Conservation (phyloP, 2,329 filamentous ascomycete species). For the Diaporthe citrichinensis region DNA sequence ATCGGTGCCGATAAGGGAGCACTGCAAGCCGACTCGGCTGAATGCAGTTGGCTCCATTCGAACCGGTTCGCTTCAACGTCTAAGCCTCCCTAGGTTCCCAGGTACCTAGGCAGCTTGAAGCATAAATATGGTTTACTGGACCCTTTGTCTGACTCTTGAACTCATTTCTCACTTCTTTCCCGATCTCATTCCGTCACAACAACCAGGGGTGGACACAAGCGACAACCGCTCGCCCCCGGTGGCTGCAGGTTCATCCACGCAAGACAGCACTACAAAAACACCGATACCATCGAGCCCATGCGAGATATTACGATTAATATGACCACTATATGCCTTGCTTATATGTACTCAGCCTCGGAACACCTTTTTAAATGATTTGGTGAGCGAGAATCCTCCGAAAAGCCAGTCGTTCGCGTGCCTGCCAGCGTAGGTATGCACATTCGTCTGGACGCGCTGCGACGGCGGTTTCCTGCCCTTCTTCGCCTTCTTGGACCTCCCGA, state of each 20-base stretch:
- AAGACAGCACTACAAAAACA: not conserved
- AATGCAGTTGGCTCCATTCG: not conserved
- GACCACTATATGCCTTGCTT: not conserved
- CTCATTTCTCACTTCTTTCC: slow-evolving; percentile 9
- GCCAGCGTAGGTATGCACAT: slow-evolving; percentile 39
- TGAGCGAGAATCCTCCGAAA: slow-evolving; percentile 39
- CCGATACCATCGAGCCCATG: not conserved
- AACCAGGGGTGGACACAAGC: not conserved
- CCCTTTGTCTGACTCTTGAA: slow-evolving; percentile 1
- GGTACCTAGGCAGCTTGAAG: not conserved
- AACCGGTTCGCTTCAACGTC: not conserved
- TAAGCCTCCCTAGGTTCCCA: not conserved
- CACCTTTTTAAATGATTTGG: slow-evolving; percentile 27
- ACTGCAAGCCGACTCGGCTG: not conserved
- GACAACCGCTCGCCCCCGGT: not conserved
- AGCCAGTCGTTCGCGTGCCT: slow-evolving; percentile 40
- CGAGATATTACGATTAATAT: slow-evolving; percentile 31
- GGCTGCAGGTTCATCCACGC: not conserved
- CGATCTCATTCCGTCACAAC: not conserved
- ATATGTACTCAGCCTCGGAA: slow-evolving; percentile 22
- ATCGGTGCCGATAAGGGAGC: slow-evolving; percentile 34
- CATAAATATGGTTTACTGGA: not conserved
- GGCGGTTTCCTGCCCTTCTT: slow-evolving; percentile 22
- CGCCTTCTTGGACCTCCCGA: slow-evolving; percentile 31
- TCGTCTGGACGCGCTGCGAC: slow-evolving; percentile 22